These are phyloP conservation scores for Amanita jacksonii DNA, from an alignment of 768 basidiomycete species.

Conservation along the genomic window DNA sequence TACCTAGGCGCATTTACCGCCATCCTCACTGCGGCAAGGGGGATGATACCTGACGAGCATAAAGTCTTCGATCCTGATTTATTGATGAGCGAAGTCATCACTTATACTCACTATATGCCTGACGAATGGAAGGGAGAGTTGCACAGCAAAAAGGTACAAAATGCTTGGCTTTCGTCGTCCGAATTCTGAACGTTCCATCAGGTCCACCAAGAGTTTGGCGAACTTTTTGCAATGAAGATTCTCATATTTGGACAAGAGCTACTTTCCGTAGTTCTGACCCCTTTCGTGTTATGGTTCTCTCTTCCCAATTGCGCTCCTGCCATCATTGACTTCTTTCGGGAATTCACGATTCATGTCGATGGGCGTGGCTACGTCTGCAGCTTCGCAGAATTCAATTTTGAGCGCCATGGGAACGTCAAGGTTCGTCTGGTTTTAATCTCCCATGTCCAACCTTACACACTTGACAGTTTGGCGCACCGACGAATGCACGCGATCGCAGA, in stretches of 20 bases:
- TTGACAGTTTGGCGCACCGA: constrained; percentile 79
- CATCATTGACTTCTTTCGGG: constrained; percentile 96
- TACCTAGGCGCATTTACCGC: constrained; percentile 86
- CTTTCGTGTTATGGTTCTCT: constrained; percentile 89
- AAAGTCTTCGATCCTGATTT: constrained; percentile 89
- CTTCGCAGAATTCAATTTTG: constrained; percentile 98
- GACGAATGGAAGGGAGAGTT: constrained; percentile 83
- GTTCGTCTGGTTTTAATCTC: constrained; percentile 25
- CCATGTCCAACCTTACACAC: neutral
- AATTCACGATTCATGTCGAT: constrained; percentile 95
- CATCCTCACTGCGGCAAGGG: constrained; percentile 80
- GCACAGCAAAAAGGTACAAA: constrained; percentile 73
- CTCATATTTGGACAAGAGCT: constrained; percentile 83
- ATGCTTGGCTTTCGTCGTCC: constrained; percentile 8
- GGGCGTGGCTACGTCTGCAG: constrained; percentile 95
- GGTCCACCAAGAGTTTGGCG: constrained; percentile 88
- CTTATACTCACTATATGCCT: constrained; percentile 94
- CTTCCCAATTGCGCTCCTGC: constrained; percentile 83
- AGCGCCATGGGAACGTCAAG: constrained; percentile 88
- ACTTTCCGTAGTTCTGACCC: constrained; percentile 85
- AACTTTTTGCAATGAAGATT: constrained; percentile 90
- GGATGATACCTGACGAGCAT: constrained; percentile 95
- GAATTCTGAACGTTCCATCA: constrained; percentile 19
- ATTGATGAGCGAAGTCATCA: constrained; percentile 86
- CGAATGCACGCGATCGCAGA: constrained; percentile 53